Conservation (phyloP, 257 asterid genomes). For the Lavandula angustifolia region DNA sequence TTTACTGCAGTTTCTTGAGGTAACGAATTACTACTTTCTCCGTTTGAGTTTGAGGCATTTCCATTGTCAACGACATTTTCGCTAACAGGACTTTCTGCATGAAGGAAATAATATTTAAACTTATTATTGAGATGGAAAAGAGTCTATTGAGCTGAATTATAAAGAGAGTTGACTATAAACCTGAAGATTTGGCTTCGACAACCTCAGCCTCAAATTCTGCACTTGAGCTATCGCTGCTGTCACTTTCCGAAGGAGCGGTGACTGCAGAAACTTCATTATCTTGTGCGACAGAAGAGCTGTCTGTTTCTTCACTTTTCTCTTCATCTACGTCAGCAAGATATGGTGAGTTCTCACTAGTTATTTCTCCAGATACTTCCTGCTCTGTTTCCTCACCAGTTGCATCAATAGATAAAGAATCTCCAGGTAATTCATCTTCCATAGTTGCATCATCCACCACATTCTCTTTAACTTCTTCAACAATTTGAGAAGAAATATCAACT, state of each 20-base stretch:
- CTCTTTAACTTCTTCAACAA: constrained; percentile 36
- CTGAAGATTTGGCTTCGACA: constrained; percentile 43
- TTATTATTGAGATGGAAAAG: constrained; percentile 3
- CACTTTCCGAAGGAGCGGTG: constrained; percentile 36
- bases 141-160: not conserved
- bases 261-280: constrained; percentile 41
- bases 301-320: constrained; percentile 33
- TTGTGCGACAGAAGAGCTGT: constrained; percentile 34
- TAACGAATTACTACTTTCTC: constrained; percentile 38
- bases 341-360: constrained; percentile 29
- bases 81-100: constrained; percentile 42
- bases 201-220: constrained; percentile 26
- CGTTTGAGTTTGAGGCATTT: constrained; percentile 39
- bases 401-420: constrained; percentile 29
- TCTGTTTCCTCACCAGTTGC: constrained; percentile 32
- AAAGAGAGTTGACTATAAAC: constrained; percentile 36
- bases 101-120: constrained; percentile 27
- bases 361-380: constrained; percentile 33
- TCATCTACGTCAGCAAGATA: constrained; percentile 35
- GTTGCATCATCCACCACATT: constrained; percentile 31
- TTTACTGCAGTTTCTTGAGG: constrained; percentile 40
- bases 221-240: constrained; percentile 38
- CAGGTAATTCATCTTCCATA: constrained; percentile 34
- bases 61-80: constrained; percentile 38
- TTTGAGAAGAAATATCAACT: constrained; percentile 37